These are phyloP conservation scores for Erodium moschatum DNA, from an alignment of 441 rosid species.

Conservation along the genomic window DNA sequence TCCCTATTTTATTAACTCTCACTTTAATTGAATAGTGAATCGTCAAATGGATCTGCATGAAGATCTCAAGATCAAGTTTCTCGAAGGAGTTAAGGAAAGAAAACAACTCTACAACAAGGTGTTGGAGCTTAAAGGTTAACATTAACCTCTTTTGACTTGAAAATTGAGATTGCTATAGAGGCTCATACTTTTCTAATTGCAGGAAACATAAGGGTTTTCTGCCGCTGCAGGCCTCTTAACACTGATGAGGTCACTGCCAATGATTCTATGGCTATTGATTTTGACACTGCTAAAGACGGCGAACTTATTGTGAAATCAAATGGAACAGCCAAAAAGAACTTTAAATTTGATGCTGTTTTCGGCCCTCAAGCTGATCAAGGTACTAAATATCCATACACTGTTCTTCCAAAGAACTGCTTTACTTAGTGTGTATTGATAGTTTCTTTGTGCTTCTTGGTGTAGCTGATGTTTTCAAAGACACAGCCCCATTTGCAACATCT, in stretches of 20 bases:
- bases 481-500: conserved; percentile 76
- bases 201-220: conserved; percentile 94
- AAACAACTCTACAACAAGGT: conserved; percentile 88
- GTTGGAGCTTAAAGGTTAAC: conserved; percentile 76
- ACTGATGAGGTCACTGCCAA: conserved; percentile 53
- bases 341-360: conserved; percentile 80
- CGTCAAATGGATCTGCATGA: conserved; percentile 50
- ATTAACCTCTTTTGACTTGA: conserved; percentile 8
- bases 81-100: conserved; percentile 53
- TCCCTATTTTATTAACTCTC: not conserved
- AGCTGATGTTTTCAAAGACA: conserved; percentile 84
- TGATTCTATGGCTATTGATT: conserved; percentile 52
- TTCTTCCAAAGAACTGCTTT: not conserved
- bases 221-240: conserved; percentile 84
- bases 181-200: conserved; percentile 21
- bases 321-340: conserved; percentile 64
- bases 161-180: conserved; percentile 10
- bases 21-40: conserved; percentile 41
- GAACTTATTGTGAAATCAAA: conserved; percentile 67
- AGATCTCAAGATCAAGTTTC: conserved; percentile 57
- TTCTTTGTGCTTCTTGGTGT: conserved; percentile 19
- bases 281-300: conserved; percentile 70
- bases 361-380: conserved; percentile 83
- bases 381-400: conserved; percentile 20
- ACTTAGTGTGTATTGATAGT: not conserved